Evolutionary conservation across 1,139 yeast genomes (phyloP), one percentile per base, ranked within the genome.

Genomic region (Lodderomyces theae): DNA sequence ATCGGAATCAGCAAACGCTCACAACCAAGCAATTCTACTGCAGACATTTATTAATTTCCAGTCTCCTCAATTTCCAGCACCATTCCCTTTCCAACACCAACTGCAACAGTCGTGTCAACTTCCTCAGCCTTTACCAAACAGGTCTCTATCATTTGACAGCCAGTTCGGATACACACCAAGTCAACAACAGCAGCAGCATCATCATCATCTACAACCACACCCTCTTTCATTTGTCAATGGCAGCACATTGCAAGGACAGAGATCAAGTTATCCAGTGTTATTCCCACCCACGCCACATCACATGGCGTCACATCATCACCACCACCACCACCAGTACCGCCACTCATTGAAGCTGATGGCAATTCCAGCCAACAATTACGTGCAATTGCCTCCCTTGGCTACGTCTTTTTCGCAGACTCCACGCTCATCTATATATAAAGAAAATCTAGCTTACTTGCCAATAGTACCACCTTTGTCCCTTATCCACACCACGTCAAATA

Each of bases 311-410:
- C 31, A n/a, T n/a, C n/a, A n/a, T n/a, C 22, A 25, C 17, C 36
- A 34, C 36, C 9, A 21, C 36, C 36, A 11, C 16, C 36, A 23
- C 5, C 15, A 23, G 7, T 15, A 34, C 5, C 32, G 26, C 4
- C 32, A 15, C 17, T 15, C 31, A 24, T 13, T 28, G 13, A 8
- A 7, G 8, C 16, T 34, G 17, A 12, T 12, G 28, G 25, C 36
- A 17, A 18, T n/a, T 12, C 17, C 3, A 11, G 19, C 23, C 24
- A 16, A 35, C 15, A 18, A 15, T 4, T 24, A 24, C 11, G 25
- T 35, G 3, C 38, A 35, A 16, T 21, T 35, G 24, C 38, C 38
- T n/a, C 38, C 37, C 3, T 34, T 34, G 37, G 26, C 11, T n/a
- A 8, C 21, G 12, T 23, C n/a, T n/a, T n/a, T 34, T 16, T 12